phyloP scores from a whole-genome alignment of 345 rosid species.

The Linum trigynum region DNA sequence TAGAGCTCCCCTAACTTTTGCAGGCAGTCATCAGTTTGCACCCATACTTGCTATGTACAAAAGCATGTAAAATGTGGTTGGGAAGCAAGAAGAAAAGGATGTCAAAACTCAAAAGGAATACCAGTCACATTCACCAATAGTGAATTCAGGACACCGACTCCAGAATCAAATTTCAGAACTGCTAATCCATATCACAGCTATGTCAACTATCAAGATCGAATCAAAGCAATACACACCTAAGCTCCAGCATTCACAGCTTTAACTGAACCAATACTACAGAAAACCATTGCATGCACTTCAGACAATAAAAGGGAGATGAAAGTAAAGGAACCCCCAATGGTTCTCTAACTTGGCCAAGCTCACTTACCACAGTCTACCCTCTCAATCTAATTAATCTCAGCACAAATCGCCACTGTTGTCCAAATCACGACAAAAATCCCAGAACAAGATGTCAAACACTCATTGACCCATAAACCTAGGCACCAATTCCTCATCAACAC shows the following conservation, averaged over 20 bases:
- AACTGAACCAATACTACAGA: conserved; percentile 5
- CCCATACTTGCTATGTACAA: not conserved
- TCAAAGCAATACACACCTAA: conserved; percentile 8
- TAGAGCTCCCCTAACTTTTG: not conserved
- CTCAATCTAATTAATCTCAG: conserved; percentile 2
- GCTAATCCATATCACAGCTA: not conserved
- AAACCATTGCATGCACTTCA: conserved; percentile 7
- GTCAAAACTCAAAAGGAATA: too few species aligned
- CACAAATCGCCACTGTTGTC: not conserved
- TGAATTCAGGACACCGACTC: not conserved
- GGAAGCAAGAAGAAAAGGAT: too few species aligned
- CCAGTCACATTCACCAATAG: conserved; percentile 1
- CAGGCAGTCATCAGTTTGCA: not conserved
- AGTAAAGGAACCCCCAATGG: not conserved
- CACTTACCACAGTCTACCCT: conserved; percentile 11
- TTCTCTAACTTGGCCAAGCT: conserved; percentile 16
- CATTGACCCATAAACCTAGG: conserved; percentile 28
- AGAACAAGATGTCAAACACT: conserved; percentile 13
- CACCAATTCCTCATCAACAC: conserved; percentile 8
- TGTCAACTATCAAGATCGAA: conserved; percentile 15
- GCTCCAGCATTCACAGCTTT: conserved; percentile 1
- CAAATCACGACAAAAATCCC: conserved; percentile 14
- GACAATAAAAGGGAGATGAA: not conserved
- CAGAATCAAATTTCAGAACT: not conserved
- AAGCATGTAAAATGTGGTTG: not conserved